These are phyloP conservation scores for Psilocybe cyanescens DNA, from an alignment of 768 basidiomycete species.

Conservation along the genomic window DNA sequence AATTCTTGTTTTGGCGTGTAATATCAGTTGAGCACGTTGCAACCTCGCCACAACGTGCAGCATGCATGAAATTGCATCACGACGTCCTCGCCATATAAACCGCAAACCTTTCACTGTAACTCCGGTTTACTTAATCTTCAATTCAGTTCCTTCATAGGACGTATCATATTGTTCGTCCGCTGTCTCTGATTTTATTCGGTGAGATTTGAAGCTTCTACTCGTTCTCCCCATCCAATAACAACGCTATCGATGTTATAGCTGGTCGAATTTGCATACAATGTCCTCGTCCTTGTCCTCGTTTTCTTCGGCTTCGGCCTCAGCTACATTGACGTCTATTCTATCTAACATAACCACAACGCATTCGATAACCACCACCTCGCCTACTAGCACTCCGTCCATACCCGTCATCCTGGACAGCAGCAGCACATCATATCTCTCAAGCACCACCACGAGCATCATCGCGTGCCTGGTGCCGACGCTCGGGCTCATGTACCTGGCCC, in stretches of 20 bases:
- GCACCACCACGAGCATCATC: slow-evolving; percentile 38
- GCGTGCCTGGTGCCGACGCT: slow-evolving; percentile 39
- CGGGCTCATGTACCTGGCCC: slow-evolving; percentile 50
- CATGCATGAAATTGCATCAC: background rate
- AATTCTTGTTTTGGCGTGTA: background rate
- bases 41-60: background rate
- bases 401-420: slow-evolving; percentile 7
- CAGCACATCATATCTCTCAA: slow-evolving; percentile 32
- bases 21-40: slow-evolving; percentile 7
- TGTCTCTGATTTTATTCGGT: slow-evolving; percentile 5
- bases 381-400: slow-evolving; percentile 9
- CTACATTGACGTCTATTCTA: background rate
- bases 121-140: too few relatives aligned
- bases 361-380: background rate
- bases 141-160: too few relatives aligned
- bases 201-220: background rate
- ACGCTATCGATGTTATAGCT: background rate
- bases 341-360: background rate
- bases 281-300: background rate
- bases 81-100: background rate
- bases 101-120: background rate
- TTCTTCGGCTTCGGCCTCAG: background rate
- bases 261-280: slow-evolving; percentile 2
- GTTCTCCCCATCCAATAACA: background rate
- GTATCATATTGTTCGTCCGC: too few relatives aligned